Percentiles rank a stretch among this genome's conserved stretches.
Evolutionary conservation across 2,329 filamentous ascomycete species (phyloP).

Genomic region (Fusarium nematophilum): DNA sequence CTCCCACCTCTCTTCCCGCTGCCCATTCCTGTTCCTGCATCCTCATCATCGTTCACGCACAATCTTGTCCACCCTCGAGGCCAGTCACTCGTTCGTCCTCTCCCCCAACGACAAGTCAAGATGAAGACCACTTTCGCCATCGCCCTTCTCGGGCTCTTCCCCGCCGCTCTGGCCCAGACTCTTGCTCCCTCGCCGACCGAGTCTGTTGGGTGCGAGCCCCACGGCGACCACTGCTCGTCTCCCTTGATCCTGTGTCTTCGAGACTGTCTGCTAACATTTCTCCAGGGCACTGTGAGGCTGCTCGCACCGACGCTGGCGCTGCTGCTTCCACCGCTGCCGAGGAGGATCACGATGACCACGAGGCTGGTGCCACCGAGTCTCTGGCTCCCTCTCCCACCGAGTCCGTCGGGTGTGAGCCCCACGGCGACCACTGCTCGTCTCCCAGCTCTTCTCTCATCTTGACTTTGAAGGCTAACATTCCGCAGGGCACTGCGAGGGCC

Average conservation of each 20-base stretch:
- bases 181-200: constrained; percentile 39
- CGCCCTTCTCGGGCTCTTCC: constrained; percentile 39
- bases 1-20: neutral
- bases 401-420: constrained; percentile 37
- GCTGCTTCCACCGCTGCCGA: too few relatives aligned
- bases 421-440: constrained; percentile 38
- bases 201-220: constrained; percentile 29
- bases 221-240: constrained; percentile 22
- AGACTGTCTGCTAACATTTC: constrained; percentile 3
- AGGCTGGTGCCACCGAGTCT: neutral
- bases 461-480: neutral
- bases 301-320: constrained; percentile 10
- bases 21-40: constrained; percentile 17
- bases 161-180: constrained; percentile 32
- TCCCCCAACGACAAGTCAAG: constrained; percentile 15
- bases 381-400: constrained; percentile 38
- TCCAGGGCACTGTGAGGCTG: constrained; percentile 24
- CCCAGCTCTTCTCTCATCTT: neutral
- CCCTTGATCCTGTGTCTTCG: constrained; percentile 6
- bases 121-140: constrained; percentile 42
- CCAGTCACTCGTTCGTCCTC: constrained; percentile 17
- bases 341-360: constrained; percentile 5
- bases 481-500: constrained; percentile 36
- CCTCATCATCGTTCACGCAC: constrained; percentile 12
- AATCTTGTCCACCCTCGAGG: neutral